Conservation (phyloP, 768 basidiomycete genomes). For the Trichaptum fuscoviolaceum region DNA sequence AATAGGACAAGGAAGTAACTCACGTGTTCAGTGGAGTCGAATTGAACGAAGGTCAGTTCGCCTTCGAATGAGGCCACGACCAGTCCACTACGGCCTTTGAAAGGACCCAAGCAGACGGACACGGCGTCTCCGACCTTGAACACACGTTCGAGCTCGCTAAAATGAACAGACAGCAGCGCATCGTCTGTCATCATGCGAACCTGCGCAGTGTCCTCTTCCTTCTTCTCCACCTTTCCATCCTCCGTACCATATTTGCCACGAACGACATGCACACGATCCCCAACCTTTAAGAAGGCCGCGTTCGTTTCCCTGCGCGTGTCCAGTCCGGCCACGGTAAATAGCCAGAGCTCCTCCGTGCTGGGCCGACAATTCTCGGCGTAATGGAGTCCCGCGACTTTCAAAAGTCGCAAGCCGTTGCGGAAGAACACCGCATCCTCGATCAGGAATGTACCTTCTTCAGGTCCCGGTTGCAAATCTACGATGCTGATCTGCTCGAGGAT, state of each 20-base stretch:
- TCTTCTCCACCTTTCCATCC: not conserved
- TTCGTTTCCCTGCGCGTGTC: not conserved
- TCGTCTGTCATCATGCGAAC: not conserved
- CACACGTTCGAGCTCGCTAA: no score
- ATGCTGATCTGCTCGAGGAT: not conserved
- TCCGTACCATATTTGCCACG: no score
- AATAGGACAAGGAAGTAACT: not conserved
- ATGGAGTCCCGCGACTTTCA: not conserved
- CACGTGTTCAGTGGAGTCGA: not conserved
- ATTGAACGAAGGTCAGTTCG: not conserved
- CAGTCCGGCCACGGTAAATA: not conserved
- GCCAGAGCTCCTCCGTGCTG: not conserved
- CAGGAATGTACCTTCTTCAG: not conserved
- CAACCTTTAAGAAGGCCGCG: not conserved
- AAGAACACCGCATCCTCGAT: not conserved
- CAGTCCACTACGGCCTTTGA: no score
- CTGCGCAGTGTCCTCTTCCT: not conserved
- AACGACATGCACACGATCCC: not conserved
- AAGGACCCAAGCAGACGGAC: no score
- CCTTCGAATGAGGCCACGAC: no score
- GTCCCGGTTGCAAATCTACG: not conserved
- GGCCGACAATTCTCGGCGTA: not conserved
- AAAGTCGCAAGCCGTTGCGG: not conserved
- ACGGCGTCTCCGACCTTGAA: no score
- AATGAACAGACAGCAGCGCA: not conserved